Conservation (phyloP, 2,329 filamentous ascomycete genomes). For the Pseudohalonectria lignicola region DNA sequence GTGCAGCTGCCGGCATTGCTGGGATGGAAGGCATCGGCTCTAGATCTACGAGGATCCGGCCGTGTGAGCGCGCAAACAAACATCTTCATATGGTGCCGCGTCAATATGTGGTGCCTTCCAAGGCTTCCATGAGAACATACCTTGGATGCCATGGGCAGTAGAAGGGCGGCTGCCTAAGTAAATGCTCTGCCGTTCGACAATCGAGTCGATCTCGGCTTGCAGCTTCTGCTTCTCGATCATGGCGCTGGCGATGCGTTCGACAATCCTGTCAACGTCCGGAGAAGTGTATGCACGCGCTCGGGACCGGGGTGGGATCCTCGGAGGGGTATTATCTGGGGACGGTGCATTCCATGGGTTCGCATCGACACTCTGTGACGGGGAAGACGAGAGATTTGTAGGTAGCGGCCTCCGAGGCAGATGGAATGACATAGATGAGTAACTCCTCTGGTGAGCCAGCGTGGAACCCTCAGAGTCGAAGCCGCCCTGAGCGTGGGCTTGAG, state of each 20-base stretch:
- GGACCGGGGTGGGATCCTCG: slow-evolving; percentile 32
- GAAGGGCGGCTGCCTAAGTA: slow-evolving; percentile 41
- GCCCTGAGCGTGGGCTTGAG: slow-evolving; percentile 22
- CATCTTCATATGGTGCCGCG: too few species aligned
- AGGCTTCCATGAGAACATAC: too few species aligned
- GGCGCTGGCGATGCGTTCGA: slow-evolving; percentile 43
- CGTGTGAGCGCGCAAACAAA: too few species aligned
- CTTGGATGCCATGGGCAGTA: slow-evolving; percentile 31
- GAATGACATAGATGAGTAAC: slow-evolving; percentile 43
- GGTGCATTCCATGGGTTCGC: too few species aligned
- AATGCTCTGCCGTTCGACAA: slow-evolving; percentile 49
- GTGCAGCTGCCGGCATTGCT: slow-evolving; percentile 42
- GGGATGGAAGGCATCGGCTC: slow-evolving; percentile 46
- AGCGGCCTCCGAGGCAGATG: slow-evolving; percentile 38
- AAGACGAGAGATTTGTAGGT: slow-evolving; percentile 14
- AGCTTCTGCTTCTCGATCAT: slow-evolving; percentile 48
- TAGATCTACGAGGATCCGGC: too few species aligned
- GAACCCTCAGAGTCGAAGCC: slow-evolving; percentile 22
- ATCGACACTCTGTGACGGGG: slow-evolving; percentile 19
- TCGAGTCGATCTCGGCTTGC: slow-evolving; percentile 47
- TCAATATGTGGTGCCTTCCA: too few species aligned
- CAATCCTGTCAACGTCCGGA: slow-evolving; percentile 37
- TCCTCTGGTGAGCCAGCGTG: slow-evolving; percentile 27
- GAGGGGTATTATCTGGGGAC: slow-evolving; percentile 19
- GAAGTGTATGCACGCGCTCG: slow-evolving; percentile 29